Evolutionary conservation across 1,284 basidiomycete genomes (phyloP).

Genomic region (Irpex lacteus): DNA sequence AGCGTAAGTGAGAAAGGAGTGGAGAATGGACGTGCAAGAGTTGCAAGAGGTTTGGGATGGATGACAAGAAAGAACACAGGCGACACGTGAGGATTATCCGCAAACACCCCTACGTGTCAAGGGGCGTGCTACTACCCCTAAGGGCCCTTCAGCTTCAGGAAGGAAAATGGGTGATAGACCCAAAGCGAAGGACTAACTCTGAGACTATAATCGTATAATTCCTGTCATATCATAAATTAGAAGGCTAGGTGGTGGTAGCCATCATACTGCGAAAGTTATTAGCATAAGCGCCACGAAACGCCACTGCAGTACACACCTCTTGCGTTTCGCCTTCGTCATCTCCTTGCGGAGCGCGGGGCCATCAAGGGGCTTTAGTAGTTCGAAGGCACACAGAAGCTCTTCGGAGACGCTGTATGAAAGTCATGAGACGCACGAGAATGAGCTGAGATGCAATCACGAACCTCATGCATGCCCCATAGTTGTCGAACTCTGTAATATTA

Average conservation of each 20-base stretch:
- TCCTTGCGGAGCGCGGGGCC: conserved; percentile 96
- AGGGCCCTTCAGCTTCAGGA: not conserved
- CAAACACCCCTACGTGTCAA: not conserved
- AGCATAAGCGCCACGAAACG: not conserved
- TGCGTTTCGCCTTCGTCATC: conserved; percentile 98
- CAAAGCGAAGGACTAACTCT: conserved; percentile 11
- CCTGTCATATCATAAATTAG: conserved; percentile 12
- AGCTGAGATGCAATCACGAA: conserved; percentile 28
- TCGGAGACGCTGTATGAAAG: conserved; percentile 78
- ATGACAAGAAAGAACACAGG: not conserved
- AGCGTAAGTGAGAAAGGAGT: not conserved
- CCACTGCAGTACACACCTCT: conserved; percentile 62
- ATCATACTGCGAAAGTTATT: conserved; percentile 24
- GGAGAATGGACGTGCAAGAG: conserved; percentile 1
- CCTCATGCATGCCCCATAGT: conserved; percentile 97
- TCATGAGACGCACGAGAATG: conserved; percentile 7
- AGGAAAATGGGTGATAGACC: not conserved
- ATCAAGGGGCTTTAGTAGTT: conserved; percentile 94
- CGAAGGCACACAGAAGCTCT: conserved; percentile 96
- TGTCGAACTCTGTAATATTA: conserved; percentile 79
- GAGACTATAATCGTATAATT: conserved; percentile 31
- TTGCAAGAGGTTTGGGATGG: not conserved
- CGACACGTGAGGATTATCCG: conserved; percentile 2
- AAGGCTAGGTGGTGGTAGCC: conserved; percentile 21
- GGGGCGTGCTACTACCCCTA: conserved; percentile 6